These are phyloP conservation scores for Forsythia suspensa DNA, from an alignment of 257 asterid genomes.

Conservation along the genomic window DNA sequence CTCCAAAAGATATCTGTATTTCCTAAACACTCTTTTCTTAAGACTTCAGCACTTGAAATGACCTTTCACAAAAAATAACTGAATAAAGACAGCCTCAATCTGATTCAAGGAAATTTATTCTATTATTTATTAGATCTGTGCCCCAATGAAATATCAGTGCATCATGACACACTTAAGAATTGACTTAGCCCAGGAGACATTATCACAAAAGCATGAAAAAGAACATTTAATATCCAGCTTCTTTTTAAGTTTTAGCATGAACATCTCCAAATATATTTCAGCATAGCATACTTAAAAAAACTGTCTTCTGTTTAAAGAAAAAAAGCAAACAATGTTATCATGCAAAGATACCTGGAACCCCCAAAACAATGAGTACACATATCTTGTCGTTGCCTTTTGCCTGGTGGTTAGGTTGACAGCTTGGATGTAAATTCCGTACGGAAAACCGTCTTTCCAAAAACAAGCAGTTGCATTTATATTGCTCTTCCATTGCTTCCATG, in stretches of 20 bases:
- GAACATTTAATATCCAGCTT: too few relatives aligned
- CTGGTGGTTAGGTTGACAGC: constrained; percentile 66
- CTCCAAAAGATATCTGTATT: neutral
- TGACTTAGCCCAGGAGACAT: neutral
- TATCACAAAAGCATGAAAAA: neutral
- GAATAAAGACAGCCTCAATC: neutral
- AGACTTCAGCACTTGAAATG: neutral
- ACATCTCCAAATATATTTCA: neutral
- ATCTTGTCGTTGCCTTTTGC: constrained; percentile 45
- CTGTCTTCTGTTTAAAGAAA: neutral
- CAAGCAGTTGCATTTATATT: constrained; percentile 59
- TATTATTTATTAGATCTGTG: too few relatives aligned
- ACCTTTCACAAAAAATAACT: too few relatives aligned
- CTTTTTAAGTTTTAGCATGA: neutral
- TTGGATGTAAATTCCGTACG: constrained; percentile 61
- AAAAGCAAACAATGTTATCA: neutral
- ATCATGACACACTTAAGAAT: neutral
- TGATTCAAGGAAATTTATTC: neutral
- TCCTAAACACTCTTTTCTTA: neutral
- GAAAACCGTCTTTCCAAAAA: constrained; percentile 50
- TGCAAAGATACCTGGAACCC: constrained; percentile 84
- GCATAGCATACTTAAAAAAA: neutral
- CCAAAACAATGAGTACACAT: constrained; percentile 85
- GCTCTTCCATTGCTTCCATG: constrained; percentile 57
- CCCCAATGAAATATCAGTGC: neutral